Evolutionary conservation across 495 filamentous ascomycete genomes (phyloP), one percentile per base, ranked within the genome.

Genomic region (Penicillium egyptiacum): DNA sequence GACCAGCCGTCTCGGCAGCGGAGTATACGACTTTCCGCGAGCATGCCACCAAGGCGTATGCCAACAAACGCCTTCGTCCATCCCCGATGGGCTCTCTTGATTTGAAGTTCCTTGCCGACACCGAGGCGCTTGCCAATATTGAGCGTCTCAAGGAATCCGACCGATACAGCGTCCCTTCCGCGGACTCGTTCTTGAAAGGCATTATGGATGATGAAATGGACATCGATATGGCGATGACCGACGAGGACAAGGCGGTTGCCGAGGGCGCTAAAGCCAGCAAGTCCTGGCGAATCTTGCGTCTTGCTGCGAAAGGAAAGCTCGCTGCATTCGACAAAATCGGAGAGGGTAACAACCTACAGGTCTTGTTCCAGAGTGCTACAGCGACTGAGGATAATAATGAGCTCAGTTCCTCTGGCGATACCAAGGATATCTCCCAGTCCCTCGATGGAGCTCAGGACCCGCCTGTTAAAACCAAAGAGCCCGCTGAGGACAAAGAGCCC

Each of bases 301-400:
- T 96, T 53, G 88, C 90, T 4, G 82, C 85, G 40, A 86, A 80
- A 62, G 83, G 75, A 59, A 88, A 86, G 60, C 82, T 97, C 26
- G 79, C 81, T 39, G 66, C 83, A 12, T 96, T 97, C 65, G 90
- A 96, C 66, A 90, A 89, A 67, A 86, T 96, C 17, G 91, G 95
- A 17, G 85, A 91, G 61, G 87, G 86, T 41, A 86, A 88, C 60
- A 89, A 88, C 43, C 60, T 87, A 35, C 67, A 80, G 40, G 61
- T 65, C 19, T 72, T 87, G n/a, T 81, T 86, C 48, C 74, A 79
- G 53, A 55, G 37, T 11, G 57, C 70, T 39, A 63, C 74, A 23
- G 58, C 67, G 19, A 63, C 66, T 23, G 63, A 64, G 39, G 68
- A 66, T 25, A 65, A 65, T 2, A 25, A 31, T 17, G 53, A 47